These are phyloP conservation scores for Xylariaceae sp. DNA, from an alignment of 2,329 filamentous ascomycete genomes.

Conservation along the genomic window DNA sequence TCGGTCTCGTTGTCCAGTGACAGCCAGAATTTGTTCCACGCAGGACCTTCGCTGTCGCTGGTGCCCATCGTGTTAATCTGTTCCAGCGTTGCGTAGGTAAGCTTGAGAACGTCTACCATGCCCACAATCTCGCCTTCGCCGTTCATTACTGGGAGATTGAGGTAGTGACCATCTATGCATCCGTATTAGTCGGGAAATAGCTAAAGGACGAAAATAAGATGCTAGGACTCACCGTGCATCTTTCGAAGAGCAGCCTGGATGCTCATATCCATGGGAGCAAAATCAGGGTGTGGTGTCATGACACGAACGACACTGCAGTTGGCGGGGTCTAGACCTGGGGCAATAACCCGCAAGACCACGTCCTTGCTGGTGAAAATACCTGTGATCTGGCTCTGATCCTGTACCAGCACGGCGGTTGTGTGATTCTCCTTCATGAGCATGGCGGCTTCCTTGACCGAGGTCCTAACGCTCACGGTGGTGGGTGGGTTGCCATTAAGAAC, in stretches of 20 bases:
- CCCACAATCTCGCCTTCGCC: conserved; percentile 95
- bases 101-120: conserved; percentile 98
- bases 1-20: conserved; percentile 93
- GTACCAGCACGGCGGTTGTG: conserved; percentile 92
- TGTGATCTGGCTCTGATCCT: conserved; percentile 95
- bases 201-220: neutral
- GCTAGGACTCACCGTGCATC: conserved; percentile 79
- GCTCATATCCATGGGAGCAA: conserved; percentile 98
- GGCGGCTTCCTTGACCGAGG: conserved; percentile 93
- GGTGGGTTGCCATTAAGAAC: conserved; percentile 90
- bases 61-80: conserved; percentile 95
- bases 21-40: conserved; percentile 99
- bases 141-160: conserved; percentile 98
- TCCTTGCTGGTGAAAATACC: conserved; percentile 99
- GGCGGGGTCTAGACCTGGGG: conserved; percentile 86
- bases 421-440: conserved; percentile 98
- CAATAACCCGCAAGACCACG: conserved; percentile 95
- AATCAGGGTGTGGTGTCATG: conserved; percentile 98
- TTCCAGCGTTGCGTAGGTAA: conserved; percentile 96
- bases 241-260: conserved; percentile 97
- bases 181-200: conserved; percentile 15
- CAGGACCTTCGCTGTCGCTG: conserved; percentile 86
- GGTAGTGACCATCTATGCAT: conserved; percentile 83
- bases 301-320: conserved; percentile 98
- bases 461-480: conserved; percentile 91